A percentile compares a stretch with the other conserved stretches of the same genome.
Evolutionary conservation across 1,139 yeast genomes (phyloP).

Genomic region (Lodderomyces margitis): DNA sequence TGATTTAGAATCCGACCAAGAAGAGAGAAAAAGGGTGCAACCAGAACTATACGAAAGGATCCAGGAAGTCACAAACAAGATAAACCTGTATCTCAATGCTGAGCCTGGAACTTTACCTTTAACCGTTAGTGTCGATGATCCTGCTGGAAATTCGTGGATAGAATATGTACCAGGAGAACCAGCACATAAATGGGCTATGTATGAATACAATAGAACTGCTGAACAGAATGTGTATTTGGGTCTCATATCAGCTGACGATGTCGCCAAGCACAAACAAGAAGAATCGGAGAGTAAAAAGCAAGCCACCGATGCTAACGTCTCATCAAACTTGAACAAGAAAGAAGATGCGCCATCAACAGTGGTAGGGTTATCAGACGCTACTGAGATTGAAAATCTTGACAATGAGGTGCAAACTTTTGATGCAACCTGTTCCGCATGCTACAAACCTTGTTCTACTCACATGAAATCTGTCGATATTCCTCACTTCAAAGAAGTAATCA

Average conservation of each 20-base stretch:
- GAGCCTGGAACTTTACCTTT: conserved; percentile 71
- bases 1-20: conserved; percentile 83
- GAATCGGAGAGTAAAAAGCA: conserved; percentile 28
- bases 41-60: conserved; percentile 78
- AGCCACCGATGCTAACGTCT: conserved; percentile 28
- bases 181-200: conserved; percentile 85
- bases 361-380: conserved; percentile 60
- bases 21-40: conserved; percentile 65
- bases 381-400: conserved; percentile 80
- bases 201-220: conserved; percentile 79
- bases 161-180: conserved; percentile 88
- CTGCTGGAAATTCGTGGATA: conserved; percentile 97
- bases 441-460: conserved; percentile 78
- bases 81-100: conserved; percentile 58
- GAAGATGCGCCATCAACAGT: conserved; percentile 20
- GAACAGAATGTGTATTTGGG: conserved; percentile 89
- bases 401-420: conserved; percentile 91
- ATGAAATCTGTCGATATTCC: conserved; percentile 98
- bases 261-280: conserved; percentile 50
- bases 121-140: conserved; percentile 83
- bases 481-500: conserved; percentile 94
- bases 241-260: conserved; percentile 76
- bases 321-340: neutral
- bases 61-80: conserved; percentile 61
- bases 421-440: conserved; percentile 92